A percentile compares a stretch with the other conserved stretches of the same genome.
phyloP scores from a whole-genome alignment of 805 yeast genomes.

The Blastobotrys americana region DNA sequence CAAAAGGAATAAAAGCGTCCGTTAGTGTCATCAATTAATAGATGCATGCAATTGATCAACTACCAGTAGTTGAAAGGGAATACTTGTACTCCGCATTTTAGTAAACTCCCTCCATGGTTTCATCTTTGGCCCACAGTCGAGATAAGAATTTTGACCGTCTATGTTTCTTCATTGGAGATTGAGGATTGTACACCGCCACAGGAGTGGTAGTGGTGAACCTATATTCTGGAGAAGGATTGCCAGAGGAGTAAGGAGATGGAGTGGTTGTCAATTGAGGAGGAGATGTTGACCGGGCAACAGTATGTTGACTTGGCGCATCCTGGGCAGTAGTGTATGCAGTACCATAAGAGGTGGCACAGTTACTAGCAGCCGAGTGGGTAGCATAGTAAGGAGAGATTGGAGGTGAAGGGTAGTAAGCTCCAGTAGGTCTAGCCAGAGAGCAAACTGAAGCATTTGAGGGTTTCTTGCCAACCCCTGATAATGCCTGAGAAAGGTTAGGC shows the following conservation, averaged over 20 bases:
- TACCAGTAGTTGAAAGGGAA: background rate
- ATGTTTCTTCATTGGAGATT: constrained; percentile 5
- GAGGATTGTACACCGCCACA: background rate
- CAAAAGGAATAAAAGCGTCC: no score
- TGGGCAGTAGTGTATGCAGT: background rate
- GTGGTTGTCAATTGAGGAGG: constrained; percentile 6
- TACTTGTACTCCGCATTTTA: background rate
- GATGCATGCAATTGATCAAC: background rate
- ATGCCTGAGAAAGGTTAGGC: background rate
- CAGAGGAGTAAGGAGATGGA: constrained; percentile 9
- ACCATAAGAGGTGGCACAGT: background rate
- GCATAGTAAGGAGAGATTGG: constrained; percentile 11
- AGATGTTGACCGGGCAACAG: constrained; percentile 3
- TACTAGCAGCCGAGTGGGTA: background rate
- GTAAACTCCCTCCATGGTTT: constrained; percentile 5
- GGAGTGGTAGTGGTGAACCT: background rate
- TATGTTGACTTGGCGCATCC: background rate
- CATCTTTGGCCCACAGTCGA: constrained; percentile 6
- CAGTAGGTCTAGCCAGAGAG: background rate
- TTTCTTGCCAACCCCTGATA: background rate
- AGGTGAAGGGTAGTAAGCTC: constrained; percentile 5
- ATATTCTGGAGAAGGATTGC: constrained; percentile 9
- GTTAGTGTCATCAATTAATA: background rate
- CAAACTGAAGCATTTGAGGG: background rate
- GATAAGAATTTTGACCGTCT: constrained; percentile 3